A percentile compares a stretch with the other conserved stretches of the same genome.
Conservation (phyloP, 2,329 filamentous ascomycete species). For the Cladophialophora immunda region DNA sequence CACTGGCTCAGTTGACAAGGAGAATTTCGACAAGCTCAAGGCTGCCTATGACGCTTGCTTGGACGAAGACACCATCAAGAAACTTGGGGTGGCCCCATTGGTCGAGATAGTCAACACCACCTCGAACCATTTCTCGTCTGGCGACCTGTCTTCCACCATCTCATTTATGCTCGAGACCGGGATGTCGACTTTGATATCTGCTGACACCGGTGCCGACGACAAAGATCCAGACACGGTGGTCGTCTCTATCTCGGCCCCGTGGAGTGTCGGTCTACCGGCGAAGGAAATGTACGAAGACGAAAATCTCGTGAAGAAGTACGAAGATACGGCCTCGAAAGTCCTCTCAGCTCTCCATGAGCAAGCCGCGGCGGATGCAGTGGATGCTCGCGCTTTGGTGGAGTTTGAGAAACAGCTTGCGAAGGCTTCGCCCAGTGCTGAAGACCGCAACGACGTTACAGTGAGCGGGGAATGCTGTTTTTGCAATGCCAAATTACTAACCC, state of each 20-base stretch:
- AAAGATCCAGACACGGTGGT: slow-evolving; percentile 64
- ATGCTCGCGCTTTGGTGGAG: slow-evolving; percentile 58
- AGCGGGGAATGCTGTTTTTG: background rate
- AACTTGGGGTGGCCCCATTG: slow-evolving; percentile 65
- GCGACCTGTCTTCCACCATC: slow-evolving; percentile 46
- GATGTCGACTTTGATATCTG: slow-evolving; percentile 47
- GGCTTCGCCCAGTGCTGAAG: slow-evolving; percentile 65
- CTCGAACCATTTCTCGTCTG: slow-evolving; percentile 50
- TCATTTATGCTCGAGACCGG: slow-evolving; percentile 50
- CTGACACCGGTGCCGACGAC: slow-evolving; percentile 56
- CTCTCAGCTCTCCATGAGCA: slow-evolving; percentile 49
- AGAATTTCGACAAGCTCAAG: slow-evolving; percentile 74
- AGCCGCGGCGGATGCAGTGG: slow-evolving; percentile 40
- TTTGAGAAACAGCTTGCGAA: slow-evolving; percentile 69
- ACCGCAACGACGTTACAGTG: slow-evolving; percentile 66
- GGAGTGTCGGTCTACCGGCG: slow-evolving; percentile 66
- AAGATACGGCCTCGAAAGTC: slow-evolving; percentile 53
- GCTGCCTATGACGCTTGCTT: slow-evolving; percentile 72
- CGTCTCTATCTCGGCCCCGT: slow-evolving; percentile 56
- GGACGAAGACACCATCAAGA: slow-evolving; percentile 66
- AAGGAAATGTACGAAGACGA: slow-evolving; percentile 69
- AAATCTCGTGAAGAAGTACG: slow-evolving; percentile 62
- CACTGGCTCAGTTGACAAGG: slow-evolving; percentile 46
- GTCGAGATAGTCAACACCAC: slow-evolving; percentile 62
- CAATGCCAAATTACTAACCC: slow-evolving; percentile 2